phyloP scores from a whole-genome alignment of 768 basidiomycete species.

The Fomitopsis serialis region DNA sequence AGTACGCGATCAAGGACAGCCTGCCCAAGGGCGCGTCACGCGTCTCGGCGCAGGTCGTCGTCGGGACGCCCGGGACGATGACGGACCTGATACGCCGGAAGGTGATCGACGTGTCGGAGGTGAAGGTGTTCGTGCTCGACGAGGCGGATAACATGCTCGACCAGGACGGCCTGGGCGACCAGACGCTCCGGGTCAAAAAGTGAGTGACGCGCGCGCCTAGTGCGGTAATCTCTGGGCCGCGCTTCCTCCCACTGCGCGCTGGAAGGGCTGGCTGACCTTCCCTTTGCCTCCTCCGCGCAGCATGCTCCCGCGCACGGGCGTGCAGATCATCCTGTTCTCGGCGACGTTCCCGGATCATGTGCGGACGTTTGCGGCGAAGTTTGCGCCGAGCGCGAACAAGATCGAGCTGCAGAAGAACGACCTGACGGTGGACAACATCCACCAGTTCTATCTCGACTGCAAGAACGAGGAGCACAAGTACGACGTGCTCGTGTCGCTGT shows the following conservation, averaged over 20 bases:
- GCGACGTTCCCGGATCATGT: constrained; percentile 97
- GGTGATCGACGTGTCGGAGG: constrained; percentile 71
- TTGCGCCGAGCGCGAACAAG: constrained; percentile 93
- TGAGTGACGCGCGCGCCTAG: constrained; percentile 34
- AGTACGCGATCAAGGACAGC: constrained; percentile 92
- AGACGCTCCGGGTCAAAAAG: constrained; percentile 93
- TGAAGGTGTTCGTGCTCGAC: constrained; percentile 94
- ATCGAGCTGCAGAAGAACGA: constrained; percentile 94
- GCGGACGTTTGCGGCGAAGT: constrained; percentile 84
- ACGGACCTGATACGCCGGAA: constrained; percentile 74
- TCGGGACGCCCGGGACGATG: constrained; percentile 97
- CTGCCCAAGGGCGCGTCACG: constrained; percentile 57
- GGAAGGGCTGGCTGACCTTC: too few relatives aligned
- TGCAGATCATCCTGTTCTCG: constrained; percentile 94
- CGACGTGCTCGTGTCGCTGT: constrained; percentile 87
- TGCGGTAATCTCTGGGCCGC: too few relatives aligned
- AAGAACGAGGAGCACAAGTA: constrained; percentile 89
- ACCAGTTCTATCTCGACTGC: constrained; percentile 98
- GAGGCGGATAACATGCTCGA: constrained; percentile 99
- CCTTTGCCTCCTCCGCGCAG: constrained; percentile 25
- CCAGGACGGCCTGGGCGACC: constrained; percentile 89
- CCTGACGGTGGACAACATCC: constrained; percentile 88
- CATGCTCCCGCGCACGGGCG: constrained; percentile 46
- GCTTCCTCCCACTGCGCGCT: background rate
- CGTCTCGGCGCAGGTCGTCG: constrained; percentile 85